Conservation (phyloP, 768 basidiomycete species). For the Tricholoma hemisulphureum region DNA sequence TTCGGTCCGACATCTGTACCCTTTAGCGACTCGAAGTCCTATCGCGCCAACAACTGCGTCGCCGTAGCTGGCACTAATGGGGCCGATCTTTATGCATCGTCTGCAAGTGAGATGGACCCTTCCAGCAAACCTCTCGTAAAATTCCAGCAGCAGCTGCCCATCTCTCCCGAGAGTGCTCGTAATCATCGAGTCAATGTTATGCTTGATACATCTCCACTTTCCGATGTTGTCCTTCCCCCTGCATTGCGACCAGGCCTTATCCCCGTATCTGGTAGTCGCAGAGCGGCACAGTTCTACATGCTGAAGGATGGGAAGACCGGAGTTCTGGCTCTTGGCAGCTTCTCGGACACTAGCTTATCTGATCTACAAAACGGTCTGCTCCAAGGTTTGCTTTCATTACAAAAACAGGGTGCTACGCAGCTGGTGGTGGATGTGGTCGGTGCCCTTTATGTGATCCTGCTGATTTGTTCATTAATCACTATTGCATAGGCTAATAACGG, state of each 20-base stretch:
- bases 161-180: slow-evolving; percentile 28
- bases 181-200: slow-evolving; percentile 48
- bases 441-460: slow-evolving; percentile 5
- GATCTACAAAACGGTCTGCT: slow-evolving; percentile 43
- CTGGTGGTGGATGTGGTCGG: slow-evolving; percentile 60
- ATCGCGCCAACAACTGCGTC: slow-evolving; percentile 52
- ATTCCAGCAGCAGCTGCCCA: slow-evolving; percentile 40
- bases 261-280: slow-evolving; percentile 43
- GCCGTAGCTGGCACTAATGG: slow-evolving; percentile 51
- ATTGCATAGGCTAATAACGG: slow-evolving; percentile 45
- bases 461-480: neutral
- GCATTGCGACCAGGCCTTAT: slow-evolving; percentile 35
- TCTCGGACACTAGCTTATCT: slow-evolving; percentile 45
- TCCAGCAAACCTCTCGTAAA: slow-evolving; percentile 27
- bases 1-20: slow-evolving; percentile 42
- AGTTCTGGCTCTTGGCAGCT: slow-evolving; percentile 57
- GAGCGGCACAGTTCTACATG: slow-evolving; percentile 55
- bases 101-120: slow-evolving; percentile 8
- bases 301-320: slow-evolving; percentile 53
- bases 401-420: slow-evolving; percentile 45
- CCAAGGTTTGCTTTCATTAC: slow-evolving; percentile 46
- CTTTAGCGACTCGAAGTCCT: slow-evolving; percentile 50
- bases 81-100: slow-evolving; percentile 32
- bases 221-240: slow-evolving; percentile 44
- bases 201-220: slow-evolving; percentile 43